Base-by-base conservation (phyloP, 805 yeast species). In the Debaryomyces hansenii region DNA sequence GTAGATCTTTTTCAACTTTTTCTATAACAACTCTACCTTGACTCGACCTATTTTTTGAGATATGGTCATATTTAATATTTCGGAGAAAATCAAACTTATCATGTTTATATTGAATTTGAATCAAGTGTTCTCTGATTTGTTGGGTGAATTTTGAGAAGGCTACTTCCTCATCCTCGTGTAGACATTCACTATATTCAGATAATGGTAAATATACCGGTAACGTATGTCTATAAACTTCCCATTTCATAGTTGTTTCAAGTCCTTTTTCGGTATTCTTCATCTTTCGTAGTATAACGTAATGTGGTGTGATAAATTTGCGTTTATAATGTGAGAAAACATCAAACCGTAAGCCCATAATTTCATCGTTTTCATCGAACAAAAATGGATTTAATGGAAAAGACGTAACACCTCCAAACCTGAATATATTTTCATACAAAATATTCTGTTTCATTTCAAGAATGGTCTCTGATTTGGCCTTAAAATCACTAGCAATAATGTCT, bases 321-420 rank as follows among this genome's bases (percentile, higher is more conserved):
- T 45, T 37, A 15, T 45, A 31, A 12, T 53, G 50, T 2, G 65
- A 57, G 50, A 66, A 71, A 2, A 70, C 53, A 48, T 80, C 85
- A 53, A 78, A 78, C n/a, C 85, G 58, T 5, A 80, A 50, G 0
- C 85, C 85, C 27, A 80, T 48, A 31, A 70, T 57, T 9, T 60
- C 57, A 8, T 64, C 69, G 34, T 52, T 57, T 0, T 53, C 46
- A 9, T 56, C 66, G 40, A 66, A 64, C 20, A 66, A 46, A 15
- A 47, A 48, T 46, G 65, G 66, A 50, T 75, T 76, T 36, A 80
- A 66, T 0, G 82, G 80, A 45, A 80, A 80, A 0, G 76, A 75
- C 0, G 84, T 79, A 27, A 76, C 55, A 1, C 83, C 83, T 5
- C 71, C 76, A 46, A 79, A 54, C 43, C 85, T 55, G 45, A 66